A percentile compares a stretch with the other conserved stretches of the same genome.
Evolutionary conservation across 306 rosid species (phyloP).

Genomic region (Heteromeles arbutifolia): DNA sequence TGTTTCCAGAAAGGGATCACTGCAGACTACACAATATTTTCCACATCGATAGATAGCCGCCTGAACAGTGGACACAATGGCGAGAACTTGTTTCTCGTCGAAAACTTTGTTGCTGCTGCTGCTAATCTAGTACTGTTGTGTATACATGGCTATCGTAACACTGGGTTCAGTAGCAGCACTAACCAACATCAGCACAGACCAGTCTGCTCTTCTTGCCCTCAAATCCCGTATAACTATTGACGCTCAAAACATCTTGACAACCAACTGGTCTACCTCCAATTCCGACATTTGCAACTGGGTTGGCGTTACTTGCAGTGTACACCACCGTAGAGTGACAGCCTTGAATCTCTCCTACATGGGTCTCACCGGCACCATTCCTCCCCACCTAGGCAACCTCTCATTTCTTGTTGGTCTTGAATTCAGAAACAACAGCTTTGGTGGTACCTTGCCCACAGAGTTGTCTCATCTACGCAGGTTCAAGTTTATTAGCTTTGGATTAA

Average conservation of each 20-base stretch:
- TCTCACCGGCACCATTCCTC: conserved; percentile 15
- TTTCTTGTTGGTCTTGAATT: not conserved
- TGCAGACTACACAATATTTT: too few species aligned
- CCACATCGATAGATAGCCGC: too few species aligned
- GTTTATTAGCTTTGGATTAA: not conserved
- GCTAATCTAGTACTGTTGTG: not conserved
- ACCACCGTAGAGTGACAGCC: not conserved
- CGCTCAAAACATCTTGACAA: not conserved
- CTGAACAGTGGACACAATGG: not conserved
- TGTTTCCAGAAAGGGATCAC: too few species aligned
- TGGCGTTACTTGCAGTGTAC: conserved; percentile 4
- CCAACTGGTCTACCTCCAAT: not conserved
- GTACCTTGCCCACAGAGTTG: not conserved
- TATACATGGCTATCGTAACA: not conserved
- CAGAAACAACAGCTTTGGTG: conserved; percentile 11
- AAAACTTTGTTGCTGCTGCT: not conserved
- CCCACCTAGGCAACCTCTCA: conserved; percentile 7
- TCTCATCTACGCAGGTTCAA: not conserved
- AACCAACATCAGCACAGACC: not conserved
- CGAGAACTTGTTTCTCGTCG: not conserved
- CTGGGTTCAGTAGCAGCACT: not conserved
- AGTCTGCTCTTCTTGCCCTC: not conserved
- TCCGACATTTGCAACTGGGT: conserved; percentile 14
- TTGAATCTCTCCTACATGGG: conserved; percentile 12
- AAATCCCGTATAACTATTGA: not conserved